Conservation (phyloP, 2,329 filamentous ascomycete species). For the Ascochyta koolunga region DNA sequence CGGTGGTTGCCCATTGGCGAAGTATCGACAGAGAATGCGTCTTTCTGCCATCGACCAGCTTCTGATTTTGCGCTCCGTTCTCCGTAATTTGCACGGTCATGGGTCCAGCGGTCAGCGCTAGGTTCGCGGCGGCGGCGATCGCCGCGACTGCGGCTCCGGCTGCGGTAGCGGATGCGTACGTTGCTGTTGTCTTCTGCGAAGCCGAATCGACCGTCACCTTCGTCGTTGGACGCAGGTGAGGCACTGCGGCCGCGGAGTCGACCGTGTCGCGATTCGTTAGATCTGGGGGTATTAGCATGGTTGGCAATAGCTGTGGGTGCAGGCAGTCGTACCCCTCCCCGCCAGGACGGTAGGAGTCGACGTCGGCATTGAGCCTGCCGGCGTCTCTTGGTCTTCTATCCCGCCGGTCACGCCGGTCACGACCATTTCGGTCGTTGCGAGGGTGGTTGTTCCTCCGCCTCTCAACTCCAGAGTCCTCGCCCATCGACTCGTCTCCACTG, state of each 20-base stretch:
- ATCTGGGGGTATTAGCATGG: conserved; percentile 19
- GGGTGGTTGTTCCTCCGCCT: conserved; percentile 27
- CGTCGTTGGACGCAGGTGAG: conserved; percentile 57
- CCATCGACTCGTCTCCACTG: conserved; percentile 77
- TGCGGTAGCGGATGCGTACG: conserved; percentile 49
- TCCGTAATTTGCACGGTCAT: conserved; percentile 38
- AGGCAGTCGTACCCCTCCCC: conserved; percentile 27
- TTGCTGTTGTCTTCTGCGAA: conserved; percentile 57
- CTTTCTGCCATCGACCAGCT: conserved; percentile 35
- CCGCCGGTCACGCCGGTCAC: conserved; percentile 26
- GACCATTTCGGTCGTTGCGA: conserved; percentile 7
- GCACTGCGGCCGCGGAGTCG: conserved; percentile 65
- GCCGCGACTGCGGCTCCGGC: conserved; percentile 50
- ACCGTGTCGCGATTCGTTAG: conserved; percentile 48
- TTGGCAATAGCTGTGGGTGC: background rate
- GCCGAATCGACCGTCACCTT: conserved; percentile 56
- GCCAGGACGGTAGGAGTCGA: conserved; percentile 42
- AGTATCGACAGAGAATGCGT: conserved; percentile 38
- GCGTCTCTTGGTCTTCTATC: conserved; percentile 19
- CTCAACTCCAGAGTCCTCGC: conserved; percentile 66
- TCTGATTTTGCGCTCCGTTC: conserved; percentile 18
- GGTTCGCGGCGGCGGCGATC: conserved; percentile 30
- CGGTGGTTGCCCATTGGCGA: conserved; percentile 53
- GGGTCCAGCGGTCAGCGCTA: conserved; percentile 38
- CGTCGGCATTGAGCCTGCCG: conserved; percentile 23